phyloP scores from a whole-genome alignment of 306 rosid species.

The Calophaca sinica region DNA sequence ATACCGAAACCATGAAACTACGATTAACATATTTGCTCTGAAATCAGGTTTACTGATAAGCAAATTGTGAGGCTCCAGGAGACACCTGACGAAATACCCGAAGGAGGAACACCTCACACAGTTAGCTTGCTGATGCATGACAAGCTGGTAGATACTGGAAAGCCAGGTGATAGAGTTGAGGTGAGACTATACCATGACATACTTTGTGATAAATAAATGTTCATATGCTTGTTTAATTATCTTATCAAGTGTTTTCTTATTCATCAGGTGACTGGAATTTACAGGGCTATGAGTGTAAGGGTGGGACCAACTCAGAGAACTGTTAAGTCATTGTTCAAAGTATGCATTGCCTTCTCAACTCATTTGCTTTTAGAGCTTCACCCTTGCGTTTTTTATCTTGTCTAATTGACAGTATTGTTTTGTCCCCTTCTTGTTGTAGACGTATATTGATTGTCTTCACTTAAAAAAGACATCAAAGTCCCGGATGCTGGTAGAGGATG shows the following conservation, averaged over 20 bases:
- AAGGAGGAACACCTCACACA: slow-evolving; percentile 98
- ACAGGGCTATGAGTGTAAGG: slow-evolving; percentile 95
- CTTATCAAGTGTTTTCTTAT: slow-evolving; percentile 38
- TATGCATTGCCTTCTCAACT: slow-evolving; percentile 26
- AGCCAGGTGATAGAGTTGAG: slow-evolving; percentile 99
- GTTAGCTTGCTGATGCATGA: slow-evolving; percentile 96
- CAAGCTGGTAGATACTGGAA: slow-evolving; percentile 91
- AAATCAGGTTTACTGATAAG: slow-evolving; percentile 85
- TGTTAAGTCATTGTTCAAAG: slow-evolving; percentile 96
- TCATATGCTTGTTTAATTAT: slow-evolving; percentile 27
- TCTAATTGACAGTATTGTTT: slow-evolving; percentile 38
- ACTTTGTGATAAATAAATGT: slow-evolving; percentile 25
- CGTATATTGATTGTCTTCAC: slow-evolving; percentile 94
- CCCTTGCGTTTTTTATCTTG: slow-evolving; percentile 17
- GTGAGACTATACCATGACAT: slow-evolving; percentile 52
- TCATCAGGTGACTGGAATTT: slow-evolving; percentile 87
- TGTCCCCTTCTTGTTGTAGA: slow-evolving; percentile 59
- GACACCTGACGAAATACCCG: slow-evolving; percentile 98
- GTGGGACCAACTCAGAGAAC: slow-evolving; percentile 96
- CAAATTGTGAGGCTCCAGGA: slow-evolving; percentile 98
- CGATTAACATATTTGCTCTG: slow-evolving; percentile 33
- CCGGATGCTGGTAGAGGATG: slow-evolving; percentile 81
- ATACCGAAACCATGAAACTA: slow-evolving; percentile 20
- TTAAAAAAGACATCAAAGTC: slow-evolving; percentile 87
- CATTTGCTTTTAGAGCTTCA: slow-evolving; percentile 19